phyloP scores from a whole-genome alignment of 345 rosid genomes.

The Stellera chamaejasme region DNA sequence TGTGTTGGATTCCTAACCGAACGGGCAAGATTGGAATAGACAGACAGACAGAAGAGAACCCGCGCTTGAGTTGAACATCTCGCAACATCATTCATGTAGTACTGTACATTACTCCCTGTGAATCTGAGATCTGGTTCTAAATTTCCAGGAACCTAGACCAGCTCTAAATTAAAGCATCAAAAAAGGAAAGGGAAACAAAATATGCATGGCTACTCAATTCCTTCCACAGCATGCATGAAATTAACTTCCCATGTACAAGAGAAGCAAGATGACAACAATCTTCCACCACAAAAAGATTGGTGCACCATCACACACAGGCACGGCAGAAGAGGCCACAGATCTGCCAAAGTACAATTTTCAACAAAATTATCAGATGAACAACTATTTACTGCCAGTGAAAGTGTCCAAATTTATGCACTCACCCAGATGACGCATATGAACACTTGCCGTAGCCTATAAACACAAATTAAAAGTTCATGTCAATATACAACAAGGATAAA shows the following conservation, averaged over 20 bases:
- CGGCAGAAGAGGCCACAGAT: constrained; percentile 34
- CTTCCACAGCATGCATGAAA: too few relatives aligned
- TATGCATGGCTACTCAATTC: constrained; percentile 9
- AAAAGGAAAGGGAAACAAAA: constrained; percentile 12
- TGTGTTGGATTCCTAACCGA: constrained; percentile 30
- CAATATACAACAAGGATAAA: neutral
- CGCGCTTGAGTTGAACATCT: too few relatives aligned
- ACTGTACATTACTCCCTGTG: neutral
- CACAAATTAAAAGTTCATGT: constrained; percentile 2
- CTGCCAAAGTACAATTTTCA: constrained; percentile 27
- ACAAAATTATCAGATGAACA: neutral
- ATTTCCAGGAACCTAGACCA: neutral
- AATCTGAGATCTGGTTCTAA: neutral
- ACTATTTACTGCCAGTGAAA: too few relatives aligned
- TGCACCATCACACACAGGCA: constrained; percentile 13
- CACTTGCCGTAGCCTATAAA: constrained; percentile 55
- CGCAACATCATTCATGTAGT: constrained; percentile 4
- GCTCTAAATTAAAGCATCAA: neutral
- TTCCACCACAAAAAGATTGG: constrained; percentile 25
- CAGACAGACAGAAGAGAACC: too few relatives aligned
- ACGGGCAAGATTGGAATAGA: constrained; percentile 22
- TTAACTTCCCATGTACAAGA: constrained; percentile 41
- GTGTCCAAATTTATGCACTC: constrained; percentile 9
- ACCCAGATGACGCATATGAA: constrained; percentile 36
- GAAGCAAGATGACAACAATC: constrained; percentile 29